These are phyloP conservation scores for Stephania yunnanensis DNA, from an alignment of 164 flowering plant species.

Conservation along the genomic window DNA sequence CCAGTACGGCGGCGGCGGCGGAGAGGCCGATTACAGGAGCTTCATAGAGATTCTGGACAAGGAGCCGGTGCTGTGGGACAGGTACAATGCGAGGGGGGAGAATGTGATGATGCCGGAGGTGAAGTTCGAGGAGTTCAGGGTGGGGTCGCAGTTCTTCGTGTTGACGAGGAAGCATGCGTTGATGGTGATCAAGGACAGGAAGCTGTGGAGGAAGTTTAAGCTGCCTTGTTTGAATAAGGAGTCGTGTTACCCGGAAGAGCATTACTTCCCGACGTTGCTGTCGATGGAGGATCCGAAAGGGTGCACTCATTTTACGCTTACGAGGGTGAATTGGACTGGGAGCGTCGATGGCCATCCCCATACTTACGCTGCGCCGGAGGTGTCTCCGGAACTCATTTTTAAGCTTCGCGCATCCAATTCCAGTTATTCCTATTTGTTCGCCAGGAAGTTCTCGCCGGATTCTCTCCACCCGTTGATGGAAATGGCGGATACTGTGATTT, in stretches of 20 bases:
- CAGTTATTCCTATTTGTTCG: conserved; percentile 57
- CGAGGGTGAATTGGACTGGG: conserved; percentile 86
- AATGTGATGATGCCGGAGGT: conserved; percentile 79
- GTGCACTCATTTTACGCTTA: conserved; percentile 57
- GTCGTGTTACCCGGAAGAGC: conserved; percentile 92
- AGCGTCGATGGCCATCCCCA: conserved; percentile 73
- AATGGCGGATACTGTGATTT: conserved; percentile 54
- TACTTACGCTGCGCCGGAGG: conserved; percentile 48
- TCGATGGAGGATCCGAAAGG: conserved; percentile 73
- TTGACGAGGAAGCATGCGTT: conserved; percentile 55
- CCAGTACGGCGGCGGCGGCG: conserved; percentile 8
- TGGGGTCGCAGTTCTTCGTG: conserved; percentile 83
- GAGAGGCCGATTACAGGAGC: conserved; percentile 28
- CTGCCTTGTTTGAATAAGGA: conserved; percentile 55
- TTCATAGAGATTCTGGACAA: conserved; percentile 68
- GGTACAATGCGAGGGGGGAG: conserved; percentile 57
- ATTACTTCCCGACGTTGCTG: conserved; percentile 79
- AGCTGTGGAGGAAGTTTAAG: conserved; percentile 73
- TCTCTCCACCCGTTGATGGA: conserved; percentile 59
- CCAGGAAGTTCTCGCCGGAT: conserved; percentile 77
- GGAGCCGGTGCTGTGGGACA: conserved; percentile 27
- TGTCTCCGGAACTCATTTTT: conserved; percentile 48
- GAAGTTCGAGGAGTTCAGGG: conserved; percentile 54
- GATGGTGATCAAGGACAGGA: conserved; percentile 50
- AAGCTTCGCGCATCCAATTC: conserved; percentile 56